A percentile compares a stretch with the other conserved stretches of the same genome.
These are phyloP conservation scores for Populus hybrid DNA, from an alignment of 441 rosid genomes.

Conservation along the genomic window DNA sequence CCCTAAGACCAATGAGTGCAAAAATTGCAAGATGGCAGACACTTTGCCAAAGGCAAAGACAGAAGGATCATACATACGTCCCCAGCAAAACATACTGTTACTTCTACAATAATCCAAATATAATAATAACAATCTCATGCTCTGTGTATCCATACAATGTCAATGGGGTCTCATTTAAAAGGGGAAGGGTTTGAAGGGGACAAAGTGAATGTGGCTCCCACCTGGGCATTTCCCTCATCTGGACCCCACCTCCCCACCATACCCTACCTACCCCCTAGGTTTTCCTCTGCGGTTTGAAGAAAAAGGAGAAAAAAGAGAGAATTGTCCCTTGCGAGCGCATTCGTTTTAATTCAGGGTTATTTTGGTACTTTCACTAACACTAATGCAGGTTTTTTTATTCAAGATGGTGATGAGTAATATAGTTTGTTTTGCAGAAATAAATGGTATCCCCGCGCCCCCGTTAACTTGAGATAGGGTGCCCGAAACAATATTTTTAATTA, in stretches of 20 bases:
- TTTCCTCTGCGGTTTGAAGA: neutral
- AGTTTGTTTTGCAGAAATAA: too few relatives aligned
- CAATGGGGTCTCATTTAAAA: neutral
- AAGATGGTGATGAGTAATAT: neutral
- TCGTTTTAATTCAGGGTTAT: neutral
- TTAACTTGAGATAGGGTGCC: neutral
- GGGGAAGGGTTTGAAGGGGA: neutral
- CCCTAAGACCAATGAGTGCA: neutral
- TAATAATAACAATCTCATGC: neutral
- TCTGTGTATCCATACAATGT: neutral
- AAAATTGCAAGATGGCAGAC: neutral
- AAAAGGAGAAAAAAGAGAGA: neutral
- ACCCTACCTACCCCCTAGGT: neutral
- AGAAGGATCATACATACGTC: neutral
- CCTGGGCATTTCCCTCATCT: neutral
- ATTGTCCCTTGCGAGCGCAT: neutral
- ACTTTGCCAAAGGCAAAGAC: neutral
- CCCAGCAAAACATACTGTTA: neutral
- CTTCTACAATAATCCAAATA: neutral
- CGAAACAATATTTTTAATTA: too few relatives aligned
- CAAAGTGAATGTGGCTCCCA: neutral
- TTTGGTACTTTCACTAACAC: neutral
- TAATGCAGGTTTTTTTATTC: neutral
- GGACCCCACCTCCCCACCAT: neutral
- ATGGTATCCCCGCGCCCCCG: neutral